These are phyloP conservation scores for Phoenix roebelenii DNA, from an alignment of 176 grass and related monocot species.

Conservation along the genomic window DNA sequence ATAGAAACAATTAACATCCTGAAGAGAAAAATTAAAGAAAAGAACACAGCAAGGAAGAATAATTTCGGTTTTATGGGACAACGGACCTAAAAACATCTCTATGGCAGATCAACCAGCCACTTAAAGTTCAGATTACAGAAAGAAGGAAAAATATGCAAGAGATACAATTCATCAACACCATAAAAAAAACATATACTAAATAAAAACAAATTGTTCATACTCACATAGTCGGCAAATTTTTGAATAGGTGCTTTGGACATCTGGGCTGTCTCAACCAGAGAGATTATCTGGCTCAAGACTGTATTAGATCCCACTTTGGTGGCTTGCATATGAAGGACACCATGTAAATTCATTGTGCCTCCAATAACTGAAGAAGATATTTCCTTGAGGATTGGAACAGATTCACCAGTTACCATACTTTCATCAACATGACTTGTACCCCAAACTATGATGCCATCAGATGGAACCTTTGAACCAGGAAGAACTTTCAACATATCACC, in stretches of 20 bases:
- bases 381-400: slow-evolving; percentile 67
- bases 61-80: no score
- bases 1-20: no score
- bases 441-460: slow-evolving; percentile 80
- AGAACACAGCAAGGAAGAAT: no score
- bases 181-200: not conserved
- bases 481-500: slow-evolving; percentile 87
- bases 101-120: no score
- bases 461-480: slow-evolving; percentile 89
- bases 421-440: slow-evolving; percentile 89
- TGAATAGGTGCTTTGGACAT: slow-evolving; percentile 98
- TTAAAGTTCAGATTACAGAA: not conserved
- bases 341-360: slow-evolving; percentile 93
- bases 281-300: slow-evolving; percentile 94
- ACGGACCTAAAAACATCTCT: no score
- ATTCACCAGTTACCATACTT: slow-evolving; percentile 99
- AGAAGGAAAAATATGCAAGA: not conserved
- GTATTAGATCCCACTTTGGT: slow-evolving; percentile 88
- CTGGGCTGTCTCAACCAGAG: slow-evolving; percentile 96
- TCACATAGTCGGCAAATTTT: slow-evolving; percentile 89
- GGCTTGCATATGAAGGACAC: slow-evolving; percentile 79
- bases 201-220: not conserved
- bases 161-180: no score
- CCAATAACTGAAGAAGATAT: slow-evolving; percentile 67
- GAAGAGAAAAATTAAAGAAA: no score